Evolutionary conservation across 805 yeast genomes (phyloP), one percentile per base, ranked within the genome.

Genomic region (Wilhelminamyces savonicus): DNA sequence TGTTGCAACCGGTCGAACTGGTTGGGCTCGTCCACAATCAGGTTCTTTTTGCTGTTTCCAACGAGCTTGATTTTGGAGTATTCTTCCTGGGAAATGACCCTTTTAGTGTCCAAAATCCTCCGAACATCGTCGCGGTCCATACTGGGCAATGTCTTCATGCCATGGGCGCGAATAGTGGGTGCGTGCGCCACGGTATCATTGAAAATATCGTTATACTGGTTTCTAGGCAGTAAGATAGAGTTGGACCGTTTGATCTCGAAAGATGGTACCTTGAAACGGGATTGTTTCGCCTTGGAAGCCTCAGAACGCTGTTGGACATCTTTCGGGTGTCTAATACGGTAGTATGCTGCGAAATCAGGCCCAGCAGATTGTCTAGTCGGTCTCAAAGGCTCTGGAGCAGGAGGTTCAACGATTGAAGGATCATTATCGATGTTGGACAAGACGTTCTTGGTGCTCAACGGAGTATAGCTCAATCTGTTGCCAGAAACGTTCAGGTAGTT

Each of bases 61-160:
- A 49, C 47, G 10, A 53, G 35, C 37, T 65, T 64, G 23, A 60
- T 41, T 13, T 50, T 46, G 2, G 62, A 39, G 33, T 60, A 62
- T 29, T 63, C 71, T 20, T 63, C 68, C 29, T 61, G 65, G 7
- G 61, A 54, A 24, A 65, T 53, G 7, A 56, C 58, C 22, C 53
- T 49, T 32, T 62, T 63, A 30, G 52, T 34, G 14, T 45, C 46
- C 12, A 62, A 44, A 20, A 67, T 65, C 33, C 54, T 50, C 39
- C 59, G 54, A 7, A 67, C 64, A 31, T 67, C 72, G 25, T 62
- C 62, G 11, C 56, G 50, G 34, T 66, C 69, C 71, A 67, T 67
- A 38, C 71, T 66, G 27, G 74, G 72, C 26, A 66, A 53, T 2
- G 71, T 66, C 33, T 59, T 64, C 71, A 67, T 66, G 11, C 72